A percentile compares a stretch with the other conserved stretches of the same genome.
These are phyloP conservation scores for Scutellaria barbata DNA, from an alignment of 257 asterid genomes.

Conservation along the genomic window DNA sequence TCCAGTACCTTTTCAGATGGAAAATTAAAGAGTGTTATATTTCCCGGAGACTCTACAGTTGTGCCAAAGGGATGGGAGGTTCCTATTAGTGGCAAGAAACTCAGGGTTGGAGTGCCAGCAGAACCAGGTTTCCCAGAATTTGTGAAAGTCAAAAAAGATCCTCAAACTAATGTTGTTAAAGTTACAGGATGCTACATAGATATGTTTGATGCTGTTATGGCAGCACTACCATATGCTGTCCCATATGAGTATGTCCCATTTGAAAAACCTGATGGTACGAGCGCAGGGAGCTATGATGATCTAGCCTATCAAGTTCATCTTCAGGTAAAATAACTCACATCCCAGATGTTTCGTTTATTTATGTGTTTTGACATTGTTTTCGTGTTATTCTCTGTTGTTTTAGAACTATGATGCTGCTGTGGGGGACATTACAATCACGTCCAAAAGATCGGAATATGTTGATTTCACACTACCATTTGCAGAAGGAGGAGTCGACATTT, in stretches of 20 bases:
- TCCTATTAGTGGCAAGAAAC: conserved; percentile 41
- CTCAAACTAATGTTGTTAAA: conserved; percentile 24
- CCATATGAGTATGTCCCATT: conserved; percentile 36
- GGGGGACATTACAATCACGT: conserved; percentile 51
- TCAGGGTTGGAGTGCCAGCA: conserved; percentile 45
- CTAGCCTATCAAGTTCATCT: conserved; percentile 31
- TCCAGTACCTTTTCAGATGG: background rate
- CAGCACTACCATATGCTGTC: conserved; percentile 33
- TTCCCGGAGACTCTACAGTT: conserved; percentile 51
- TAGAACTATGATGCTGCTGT: conserved; percentile 50
- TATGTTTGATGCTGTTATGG: conserved; percentile 42
- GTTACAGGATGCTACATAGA: conserved; percentile 44
- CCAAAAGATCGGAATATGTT: conserved; percentile 43
- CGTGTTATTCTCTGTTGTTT: conserved; percentile 1
- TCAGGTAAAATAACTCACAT: conserved; percentile 26
- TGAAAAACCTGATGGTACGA: background rate
- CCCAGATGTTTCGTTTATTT: background rate
- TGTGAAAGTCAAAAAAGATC: conserved; percentile 34
- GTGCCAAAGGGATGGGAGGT: conserved; percentile 60
- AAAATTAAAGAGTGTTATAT: conserved; percentile 31
- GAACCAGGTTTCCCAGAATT: conserved; percentile 39
- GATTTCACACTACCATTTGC: conserved; percentile 52
- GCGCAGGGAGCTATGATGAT: conserved; percentile 38
- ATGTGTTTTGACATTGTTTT: background rate
- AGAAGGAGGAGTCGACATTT: conserved; percentile 44